Evolutionary conservation across 108 stramenopile genomes (phyloP).

Genomic region (Mayamaea pseudoterrestris): DNA sequence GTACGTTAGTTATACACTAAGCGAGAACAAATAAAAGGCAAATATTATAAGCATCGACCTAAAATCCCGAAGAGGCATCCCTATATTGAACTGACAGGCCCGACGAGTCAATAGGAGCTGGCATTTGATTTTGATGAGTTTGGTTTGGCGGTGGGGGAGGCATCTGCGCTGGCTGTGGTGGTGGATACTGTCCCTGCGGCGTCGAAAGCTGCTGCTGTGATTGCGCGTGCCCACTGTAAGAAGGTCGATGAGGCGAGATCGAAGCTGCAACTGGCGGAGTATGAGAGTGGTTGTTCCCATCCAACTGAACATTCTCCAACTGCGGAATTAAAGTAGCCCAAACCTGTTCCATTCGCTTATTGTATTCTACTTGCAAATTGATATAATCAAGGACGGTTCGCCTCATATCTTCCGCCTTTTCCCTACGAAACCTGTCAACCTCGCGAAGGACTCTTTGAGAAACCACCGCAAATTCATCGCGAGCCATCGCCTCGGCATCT

Average conservation of each 20-base stretch:
- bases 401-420: constrained; percentile 93
- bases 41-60: too few species aligned
- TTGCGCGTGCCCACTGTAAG: too few species aligned
- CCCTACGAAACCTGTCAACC: constrained; percentile 93
- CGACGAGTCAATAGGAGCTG: constrained; percentile 88
- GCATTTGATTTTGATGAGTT: too few species aligned
- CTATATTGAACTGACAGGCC: constrained; percentile 96
- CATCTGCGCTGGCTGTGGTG: too few species aligned
- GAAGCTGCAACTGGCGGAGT: too few species aligned
- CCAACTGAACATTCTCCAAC: constrained; percentile 63
- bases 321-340: constrained; percentile 84
- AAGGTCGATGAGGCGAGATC: too few species aligned
- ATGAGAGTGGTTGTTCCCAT: too few species aligned
- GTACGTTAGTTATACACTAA: too few species aligned
- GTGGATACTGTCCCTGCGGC: too few species aligned
- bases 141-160: too few species aligned
- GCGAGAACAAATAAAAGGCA: constrained; percentile 33
- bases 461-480: constrained; percentile 77
- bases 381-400: constrained; percentile 86
- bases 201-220: too few species aligned
- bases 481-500: constrained; percentile 56
- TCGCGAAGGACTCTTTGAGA: constrained; percentile 86
- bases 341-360: constrained; percentile 83
- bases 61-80: too few species aligned
- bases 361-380: constrained; percentile 87